Conservation (phyloP, 2,329 filamentous ascomycete species). For the Dothideomycetes sp. region DNA sequence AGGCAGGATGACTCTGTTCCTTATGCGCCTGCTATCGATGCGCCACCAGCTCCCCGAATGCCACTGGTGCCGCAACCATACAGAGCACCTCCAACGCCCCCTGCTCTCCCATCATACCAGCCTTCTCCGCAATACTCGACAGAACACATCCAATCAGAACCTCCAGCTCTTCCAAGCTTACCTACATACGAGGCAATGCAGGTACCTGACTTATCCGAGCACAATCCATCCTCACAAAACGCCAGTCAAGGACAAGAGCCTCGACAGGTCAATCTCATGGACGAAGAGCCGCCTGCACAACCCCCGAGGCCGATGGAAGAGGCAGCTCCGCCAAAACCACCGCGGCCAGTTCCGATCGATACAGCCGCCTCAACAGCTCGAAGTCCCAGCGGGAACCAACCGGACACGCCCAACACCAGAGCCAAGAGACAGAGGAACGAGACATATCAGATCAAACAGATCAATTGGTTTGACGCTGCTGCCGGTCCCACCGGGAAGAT, state of each 20-base stretch:
- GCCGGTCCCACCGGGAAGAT: conserved; percentile 46
- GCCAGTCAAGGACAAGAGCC: no score
- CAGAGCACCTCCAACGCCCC: background rate
- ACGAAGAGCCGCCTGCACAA: conserved; percentile 3
- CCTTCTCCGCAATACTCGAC: conserved; percentile 14
- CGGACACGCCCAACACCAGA: conserved; percentile 28
- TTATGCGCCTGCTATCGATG: no score
- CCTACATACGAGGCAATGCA: no score
- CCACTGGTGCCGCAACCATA: background rate
- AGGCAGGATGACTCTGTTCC: background rate
- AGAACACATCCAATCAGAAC: no score
- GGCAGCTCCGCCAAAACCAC: conserved; percentile 6
- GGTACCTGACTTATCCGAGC: no score
- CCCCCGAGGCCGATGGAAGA: conserved; percentile 4
- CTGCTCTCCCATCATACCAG: conserved; percentile 1
- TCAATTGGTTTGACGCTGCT: conserved; percentile 66
- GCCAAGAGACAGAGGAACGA: conserved; percentile 47
- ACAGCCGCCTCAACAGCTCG: conserved; percentile 16
- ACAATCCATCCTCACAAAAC: no score
- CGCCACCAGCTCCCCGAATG: no score
- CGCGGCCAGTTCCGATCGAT: conserved; percentile 1
- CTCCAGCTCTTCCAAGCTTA: conserved; percentile 25
- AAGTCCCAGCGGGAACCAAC: conserved; percentile 12
- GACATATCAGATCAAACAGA: conserved; percentile 87
- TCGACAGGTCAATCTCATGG: conserved; percentile 3